These are phyloP conservation scores for Monosporascus sp. DNA, from an alignment of 2,329 filamentous ascomycete species.

Conservation along the genomic window DNA sequence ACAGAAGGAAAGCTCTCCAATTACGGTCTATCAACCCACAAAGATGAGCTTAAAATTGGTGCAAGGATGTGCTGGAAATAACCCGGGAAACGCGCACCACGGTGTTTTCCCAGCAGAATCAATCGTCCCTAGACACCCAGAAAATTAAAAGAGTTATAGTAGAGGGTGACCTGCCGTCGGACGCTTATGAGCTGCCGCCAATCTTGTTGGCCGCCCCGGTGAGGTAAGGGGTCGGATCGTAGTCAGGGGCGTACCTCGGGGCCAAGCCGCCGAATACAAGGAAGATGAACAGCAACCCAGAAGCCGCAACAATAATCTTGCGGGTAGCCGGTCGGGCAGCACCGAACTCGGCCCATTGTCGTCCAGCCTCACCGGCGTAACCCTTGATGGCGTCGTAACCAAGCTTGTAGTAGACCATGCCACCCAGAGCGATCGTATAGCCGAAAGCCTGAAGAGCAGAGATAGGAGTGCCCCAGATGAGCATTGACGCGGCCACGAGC, in stretches of 20 bases:
- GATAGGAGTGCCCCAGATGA: constrained; percentile 75
- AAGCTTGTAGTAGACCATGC: constrained; percentile 83
- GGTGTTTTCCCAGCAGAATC: constrained; percentile 7
- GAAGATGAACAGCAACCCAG: constrained; percentile 60
- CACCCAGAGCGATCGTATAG: constrained; percentile 72
- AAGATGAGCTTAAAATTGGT: constrained; percentile 12
- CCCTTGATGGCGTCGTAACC: constrained; percentile 78
- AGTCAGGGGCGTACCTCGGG: constrained; percentile 52
- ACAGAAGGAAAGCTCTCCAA: constrained; percentile 12
- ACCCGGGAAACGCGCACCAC: constrained; percentile 13
- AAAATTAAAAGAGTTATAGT: constrained; percentile 19
- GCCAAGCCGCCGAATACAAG: constrained; percentile 64
- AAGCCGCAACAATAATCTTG: constrained; percentile 67
- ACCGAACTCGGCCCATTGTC: constrained; percentile 84
- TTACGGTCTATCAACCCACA: constrained; percentile 6
- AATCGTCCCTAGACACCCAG: constrained; percentile 8
- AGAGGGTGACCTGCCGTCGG: constrained; percentile 2
- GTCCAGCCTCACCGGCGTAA: constrained; percentile 64
- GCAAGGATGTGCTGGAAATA: constrained; percentile 21
- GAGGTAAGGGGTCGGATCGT: constrained; percentile 45
- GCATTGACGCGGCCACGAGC: constrained; percentile 72
- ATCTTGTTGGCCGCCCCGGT: constrained; percentile 45
- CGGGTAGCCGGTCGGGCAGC: constrained; percentile 69
- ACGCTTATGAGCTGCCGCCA: constrained; percentile 27
- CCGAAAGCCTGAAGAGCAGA: constrained; percentile 74